Conservation (phyloP, 805 yeast genomes). For the Wickerhamomyces chambardii region DNA sequence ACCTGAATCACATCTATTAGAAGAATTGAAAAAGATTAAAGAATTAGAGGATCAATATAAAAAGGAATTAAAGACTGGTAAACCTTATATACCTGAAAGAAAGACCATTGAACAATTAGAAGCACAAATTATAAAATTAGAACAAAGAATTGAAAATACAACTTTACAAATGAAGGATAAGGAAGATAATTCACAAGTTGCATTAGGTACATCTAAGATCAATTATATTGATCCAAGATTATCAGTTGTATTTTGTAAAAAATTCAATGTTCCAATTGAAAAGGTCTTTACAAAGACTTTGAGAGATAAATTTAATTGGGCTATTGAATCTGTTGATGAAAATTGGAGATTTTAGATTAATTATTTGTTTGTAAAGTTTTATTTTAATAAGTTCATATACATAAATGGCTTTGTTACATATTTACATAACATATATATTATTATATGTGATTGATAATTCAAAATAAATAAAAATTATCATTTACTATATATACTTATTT, state of each 20-base stretch:
- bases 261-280: conserved; percentile 83
- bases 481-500: too few species aligned
- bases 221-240: conserved; percentile 94
- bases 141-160: conserved; percentile 60
- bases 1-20: conserved; percentile 47
- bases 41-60: conserved; percentile 41
- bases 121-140: conserved; percentile 62
- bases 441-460: too few species aligned
- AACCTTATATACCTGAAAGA: conserved; percentile 41
- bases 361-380: too few species aligned
- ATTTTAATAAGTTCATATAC: too few species aligned
- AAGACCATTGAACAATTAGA: conserved; percentile 57
- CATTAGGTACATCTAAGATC: conserved; percentile 87
- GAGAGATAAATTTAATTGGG: conserved; percentile 93
- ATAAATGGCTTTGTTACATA: too few species aligned
- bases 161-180: conserved; percentile 78
- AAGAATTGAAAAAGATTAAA: conserved; percentile 45
- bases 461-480: too few species aligned
- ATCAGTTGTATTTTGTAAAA: conserved; percentile 82
- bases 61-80: conserved; percentile 50
- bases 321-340: conserved; percentile 82
- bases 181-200: conserved; percentile 90
- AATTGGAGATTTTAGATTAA: conserved; percentile 85
- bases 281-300: conserved; percentile 86
- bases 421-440: too few species aligned